Conservation (phyloP, 1,284 basidiomycete species). For the Fistulina hepatica region DNA sequence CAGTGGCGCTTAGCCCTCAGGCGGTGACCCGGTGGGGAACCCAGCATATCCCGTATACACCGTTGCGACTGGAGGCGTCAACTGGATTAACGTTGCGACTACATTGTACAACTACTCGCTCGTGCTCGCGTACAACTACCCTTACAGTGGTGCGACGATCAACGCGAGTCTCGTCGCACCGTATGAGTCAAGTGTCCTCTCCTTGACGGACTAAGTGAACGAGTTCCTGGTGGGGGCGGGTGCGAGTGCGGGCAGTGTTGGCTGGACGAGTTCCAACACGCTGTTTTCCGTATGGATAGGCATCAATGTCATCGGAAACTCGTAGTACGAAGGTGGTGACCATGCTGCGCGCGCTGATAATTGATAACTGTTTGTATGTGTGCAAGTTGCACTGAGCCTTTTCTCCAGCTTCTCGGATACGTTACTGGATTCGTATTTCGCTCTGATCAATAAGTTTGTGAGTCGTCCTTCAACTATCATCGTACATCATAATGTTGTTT, state of each 20-base stretch:
- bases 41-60: slow-evolving; percentile 48
- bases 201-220: slow-evolving; percentile 45
- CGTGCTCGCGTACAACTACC: slow-evolving; percentile 48
- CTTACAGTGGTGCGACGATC: slow-evolving; percentile 51
- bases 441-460: slow-evolving; percentile 42
- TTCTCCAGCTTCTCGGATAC: slow-evolving; percentile 34
- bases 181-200: slow-evolving; percentile 36
- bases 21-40: slow-evolving; percentile 46
- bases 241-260: slow-evolving; percentile 33
- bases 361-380: slow-evolving; percentile 5
- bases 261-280: slow-evolving; percentile 41
- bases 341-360: slow-evolving; percentile 40
- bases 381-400: not conserved
- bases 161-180: slow-evolving; percentile 40
- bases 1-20: slow-evolving; percentile 29
- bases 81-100: slow-evolving; percentile 46
- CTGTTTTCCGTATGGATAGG: slow-evolving; percentile 53
- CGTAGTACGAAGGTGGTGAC: slow-evolving; percentile 34
- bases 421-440: slow-evolving; percentile 42
- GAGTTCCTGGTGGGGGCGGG: slow-evolving; percentile 35
- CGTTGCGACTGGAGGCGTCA: slow-evolving; percentile 42
- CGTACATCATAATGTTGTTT: not conserved
- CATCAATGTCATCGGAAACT: slow-evolving; percentile 51
- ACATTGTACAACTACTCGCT: slow-evolving; percentile 40
- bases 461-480: slow-evolving; percentile 14